Base-by-base conservation (phyloP, 352 stramenopile genomes). In the Thalassiosira hispida region DNA sequence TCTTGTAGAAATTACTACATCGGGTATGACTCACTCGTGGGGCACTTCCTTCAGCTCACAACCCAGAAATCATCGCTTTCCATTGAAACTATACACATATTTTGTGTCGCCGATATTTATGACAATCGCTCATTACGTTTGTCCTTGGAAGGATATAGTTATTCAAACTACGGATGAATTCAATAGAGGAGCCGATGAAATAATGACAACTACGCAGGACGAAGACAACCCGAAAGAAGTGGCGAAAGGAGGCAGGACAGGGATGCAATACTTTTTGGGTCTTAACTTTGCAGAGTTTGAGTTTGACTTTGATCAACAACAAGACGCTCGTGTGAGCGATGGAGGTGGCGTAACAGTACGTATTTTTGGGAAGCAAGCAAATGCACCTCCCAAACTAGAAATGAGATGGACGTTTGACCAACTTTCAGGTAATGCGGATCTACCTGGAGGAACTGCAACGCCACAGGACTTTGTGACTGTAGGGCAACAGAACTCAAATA, bases 1-100 rank as follows among this genome's bases (percentile, higher is more conserved):
- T 16, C 65, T 93, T 0, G 63, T 90, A 29, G 88, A 93, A 73
- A 60, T 98, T 44, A 98, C 96, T 1, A 98, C 94, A 49, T 97
- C 92, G 12, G 96, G 96, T 23, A 94, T 98, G 92, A 98, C 95
- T 3, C 95, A 98, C 73, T 97, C 95, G 33, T 98, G 96, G 95
- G 96, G 96, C 18, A 81, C 70, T 14, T 63, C 66, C 0, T 78
- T 77, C 18, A 79, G 62, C 23, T 73, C 55, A 25, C 77, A 68
- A 56, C 77, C 57, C 1, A 81, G 38, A 63, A 49, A 76, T 72
- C 70, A 73, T 62, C 66, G 4, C 63, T 73, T 47, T 35, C 72
- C 57, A 23, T 76, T 63, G 33, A 61, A 51, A 23, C 56, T 46
- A 18, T 77, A 66, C 67, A 69, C 60, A 14, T 78, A 81, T 53